Base-by-base conservation (phyloP, 495 filamentous ascomycete species). In the Annulohypoxylon moriforme region DNA sequence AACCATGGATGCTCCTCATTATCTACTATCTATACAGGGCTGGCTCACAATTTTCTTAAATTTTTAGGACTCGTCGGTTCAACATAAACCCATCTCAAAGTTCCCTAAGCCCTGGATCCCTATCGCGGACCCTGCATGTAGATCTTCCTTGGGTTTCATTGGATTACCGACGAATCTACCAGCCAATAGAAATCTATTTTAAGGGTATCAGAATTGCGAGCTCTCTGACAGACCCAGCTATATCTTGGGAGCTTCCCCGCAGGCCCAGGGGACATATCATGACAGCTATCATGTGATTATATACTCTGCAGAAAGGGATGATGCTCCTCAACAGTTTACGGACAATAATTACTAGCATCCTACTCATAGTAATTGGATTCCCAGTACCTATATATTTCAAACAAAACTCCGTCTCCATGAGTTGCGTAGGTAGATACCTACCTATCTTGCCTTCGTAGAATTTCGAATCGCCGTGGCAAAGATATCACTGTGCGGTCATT, bases 181-280 rank as follows among this genome's bases (percentile, higher is more conserved):
- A 16, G 55, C 55, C 33, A 58, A 58, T 58, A 27, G 22, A 58
- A 40, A 29, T 29, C 27, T 20, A 11, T 40, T n/a, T 40, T 4
- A 1, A 24, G n/a, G 27, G 33, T 50, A 2, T 29, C 22, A 7
- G 10, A 34, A 18, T 33, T 58, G 25, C 8, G 14, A 40, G 27
- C 34, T 34, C n/a, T n/a, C n/a, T n/a, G n/a, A n/a, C 55, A 40
- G 33, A n/a, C 4, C 29, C 3, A 3, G 50, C 16, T 34, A 5
- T 20, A 55, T 55, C 50, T 55, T 55, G 50, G 50, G 18, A 18
- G 16, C 27, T 10, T 33, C 50, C 50, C 16, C 22, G 11, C 46
- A 25, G 46, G 46, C 4, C 20, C 11, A 9, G 13, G 22, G 20
- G 11, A 44, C 16, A 18, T 44, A 36, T 18, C 46, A 50, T 27